A percentile compares a stretch with the other conserved stretches of the same genome.
These are phyloP conservation scores for Trypanosoma lewisi DNA, from an alignment of 208 protist genomes.

Conservation along the genomic window DNA sequence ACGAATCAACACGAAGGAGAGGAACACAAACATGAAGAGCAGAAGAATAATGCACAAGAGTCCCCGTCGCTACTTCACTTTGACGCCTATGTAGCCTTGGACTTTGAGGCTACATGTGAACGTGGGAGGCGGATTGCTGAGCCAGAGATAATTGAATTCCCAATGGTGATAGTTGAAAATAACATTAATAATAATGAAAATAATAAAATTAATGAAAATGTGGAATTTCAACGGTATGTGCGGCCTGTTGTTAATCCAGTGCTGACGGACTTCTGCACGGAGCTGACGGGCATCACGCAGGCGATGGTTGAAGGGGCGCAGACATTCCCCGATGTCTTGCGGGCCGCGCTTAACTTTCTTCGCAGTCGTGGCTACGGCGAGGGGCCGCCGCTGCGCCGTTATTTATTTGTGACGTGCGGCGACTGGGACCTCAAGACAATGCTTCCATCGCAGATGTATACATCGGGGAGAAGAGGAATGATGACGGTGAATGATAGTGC, in stretches of 20 bases:
- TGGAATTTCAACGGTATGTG: slow-evolving; percentile 90
- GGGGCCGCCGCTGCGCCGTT: slow-evolving; percentile 43
- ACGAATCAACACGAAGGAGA: neutral
- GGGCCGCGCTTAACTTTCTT: slow-evolving; percentile 61
- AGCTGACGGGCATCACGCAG: slow-evolving; percentile 88
- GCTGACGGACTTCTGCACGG: slow-evolving; percentile 83
- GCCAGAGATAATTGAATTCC: slow-evolving; percentile 89
- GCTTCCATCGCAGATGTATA: slow-evolving; percentile 64
- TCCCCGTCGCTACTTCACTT: slow-evolving; percentile 28
- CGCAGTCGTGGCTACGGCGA: slow-evolving; percentile 42
- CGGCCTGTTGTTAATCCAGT: slow-evolving; percentile 47
- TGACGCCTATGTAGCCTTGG: slow-evolving; percentile 86
- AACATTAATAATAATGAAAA: slow-evolving; percentile 32
- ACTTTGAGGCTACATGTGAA: slow-evolving; percentile 95
- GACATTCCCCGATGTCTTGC: slow-evolving; percentile 67
- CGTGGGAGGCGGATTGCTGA: slow-evolving; percentile 29
- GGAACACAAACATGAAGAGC: neutral
- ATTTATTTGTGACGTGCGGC: slow-evolving; percentile 91
- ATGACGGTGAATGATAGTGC: slow-evolving; percentile 16
- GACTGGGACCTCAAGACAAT: slow-evolving; percentile 93
- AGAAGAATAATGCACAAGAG: neutral
- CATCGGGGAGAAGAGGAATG: slow-evolving; percentile 23
- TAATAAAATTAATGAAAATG: slow-evolving; percentile 27
- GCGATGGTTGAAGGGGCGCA: slow-evolving; percentile 42
- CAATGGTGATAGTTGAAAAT: slow-evolving; percentile 79